Evolutionary conservation across 106 monocot species (phyloP).

Genomic region (Platanthera guangdongensis): DNA sequence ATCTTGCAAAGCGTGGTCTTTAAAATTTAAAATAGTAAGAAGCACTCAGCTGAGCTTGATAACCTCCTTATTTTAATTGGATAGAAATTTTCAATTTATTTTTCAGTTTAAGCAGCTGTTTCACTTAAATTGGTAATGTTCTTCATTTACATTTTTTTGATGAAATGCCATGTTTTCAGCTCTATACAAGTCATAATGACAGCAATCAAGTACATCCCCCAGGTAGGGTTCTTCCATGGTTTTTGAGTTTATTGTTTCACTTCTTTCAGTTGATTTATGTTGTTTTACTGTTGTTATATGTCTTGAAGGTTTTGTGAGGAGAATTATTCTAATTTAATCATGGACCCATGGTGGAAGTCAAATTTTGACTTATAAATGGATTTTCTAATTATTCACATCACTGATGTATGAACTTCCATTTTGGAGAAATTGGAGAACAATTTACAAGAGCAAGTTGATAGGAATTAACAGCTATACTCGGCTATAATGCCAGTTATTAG

Average conservation of each 20-base stretch:
- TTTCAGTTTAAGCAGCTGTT: background rate
- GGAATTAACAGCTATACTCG: no score
- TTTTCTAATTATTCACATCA: background rate
- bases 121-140: background rate
- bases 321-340: background rate
- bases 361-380: background rate
- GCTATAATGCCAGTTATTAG: no score
- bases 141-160: background rate
- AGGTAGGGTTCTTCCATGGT: slow-evolving; percentile 40
- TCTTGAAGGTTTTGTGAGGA: background rate
- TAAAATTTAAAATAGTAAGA: background rate
- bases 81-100: background rate
- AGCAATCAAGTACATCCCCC: slow-evolving; percentile 86
- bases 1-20: background rate
- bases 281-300: background rate
- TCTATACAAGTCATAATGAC: slow-evolving; percentile 85
- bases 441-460: no score
- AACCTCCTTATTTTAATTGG: background rate
- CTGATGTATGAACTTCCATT: background rate
- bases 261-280: background rate
- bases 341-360: background rate
- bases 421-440: no score
- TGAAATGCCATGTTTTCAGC: slow-evolving; percentile 29
- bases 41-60: background rate
- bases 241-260: slow-evolving; percentile 5